Evolutionary conservation across 2,329 filamentous ascomycete genomes (phyloP).

Genomic region (Fusarium praegraminearum): DNA sequence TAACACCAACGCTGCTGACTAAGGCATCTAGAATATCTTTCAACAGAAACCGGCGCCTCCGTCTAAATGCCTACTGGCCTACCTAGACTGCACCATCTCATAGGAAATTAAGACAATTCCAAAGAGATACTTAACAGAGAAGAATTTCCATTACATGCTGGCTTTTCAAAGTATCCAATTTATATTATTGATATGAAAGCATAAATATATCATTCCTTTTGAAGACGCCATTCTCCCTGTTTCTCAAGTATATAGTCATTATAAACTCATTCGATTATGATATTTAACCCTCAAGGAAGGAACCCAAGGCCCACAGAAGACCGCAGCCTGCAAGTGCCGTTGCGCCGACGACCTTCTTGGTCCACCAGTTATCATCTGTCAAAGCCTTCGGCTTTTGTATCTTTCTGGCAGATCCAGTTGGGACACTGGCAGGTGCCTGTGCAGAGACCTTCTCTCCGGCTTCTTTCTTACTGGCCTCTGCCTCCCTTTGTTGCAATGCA

Average conservation of each 20-base stretch:
- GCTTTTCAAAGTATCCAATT: not conserved
- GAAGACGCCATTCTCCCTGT: conserved; percentile 28
- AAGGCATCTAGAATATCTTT: conserved; percentile 22
- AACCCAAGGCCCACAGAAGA: conserved; percentile 68
- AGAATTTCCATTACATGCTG: not conserved
- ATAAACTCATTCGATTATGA: not conserved
- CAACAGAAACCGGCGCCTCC: not conserved
- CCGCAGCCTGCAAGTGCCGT: conserved; percentile 72
- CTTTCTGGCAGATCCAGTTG: conserved; percentile 49
- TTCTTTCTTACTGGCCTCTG: conserved; percentile 55
- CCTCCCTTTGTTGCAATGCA: conserved; percentile 62
- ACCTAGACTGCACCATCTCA: too few species aligned
- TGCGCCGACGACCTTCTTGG: conserved; percentile 72
- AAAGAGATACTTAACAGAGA: not conserved
- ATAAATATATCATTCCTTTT: not conserved
- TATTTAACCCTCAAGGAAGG: conserved; percentile 59
- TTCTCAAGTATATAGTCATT: conserved; percentile 7
- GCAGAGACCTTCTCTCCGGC: conserved; percentile 40
- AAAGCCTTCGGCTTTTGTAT: conserved; percentile 65
- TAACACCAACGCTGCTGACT: conserved; percentile 41
- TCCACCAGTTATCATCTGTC: conserved; percentile 75
- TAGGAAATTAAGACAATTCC: not conserved
- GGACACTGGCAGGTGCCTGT: conserved; percentile 47
- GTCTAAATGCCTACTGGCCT: not conserved
- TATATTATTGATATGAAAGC: conserved; percentile 12